Base-by-base conservation (phyloP, 345 rosid species). In the Cardiospermum halicacabum region DNA sequence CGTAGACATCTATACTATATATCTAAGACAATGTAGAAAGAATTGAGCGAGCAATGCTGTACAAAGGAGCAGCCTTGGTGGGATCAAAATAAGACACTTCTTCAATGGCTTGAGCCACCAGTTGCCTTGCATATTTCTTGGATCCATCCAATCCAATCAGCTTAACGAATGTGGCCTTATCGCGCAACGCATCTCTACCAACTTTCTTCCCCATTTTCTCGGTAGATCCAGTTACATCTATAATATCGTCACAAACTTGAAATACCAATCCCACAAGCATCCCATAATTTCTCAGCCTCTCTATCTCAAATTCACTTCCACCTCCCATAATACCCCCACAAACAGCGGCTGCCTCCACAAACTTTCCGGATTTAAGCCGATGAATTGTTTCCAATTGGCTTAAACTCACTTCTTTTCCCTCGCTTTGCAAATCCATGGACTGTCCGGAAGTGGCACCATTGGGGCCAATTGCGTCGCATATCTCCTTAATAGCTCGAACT, bases 371-470 rank as follows among this genome's bases (percentile, higher is more conserved):
- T 67, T 81, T 81, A 31, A 73, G 82, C 25, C 68, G 64, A 45
- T 72, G 81, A 57, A 81, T 82, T 53, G 69, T 67, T 65, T 79
- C 76, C 65, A 82, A 32, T 0, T 72, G 75, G 0, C 32, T 64
- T 27, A 76, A 50, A 22, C 74, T 57, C 42, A 76, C 74, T 0
- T 74, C 60, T 27, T 60, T 74, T 5, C 91, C 86, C 65, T 78
- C 86, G 19, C 85, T 81, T 10, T 32, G 64, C 3, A 83, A 51
- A 69, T 86, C 86, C 58, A 81, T 82, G 0, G 78, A 58, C 70
- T 86, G 86, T 10, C 91, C 88, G 7, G 85, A 86, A 26, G 73
- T 88, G 0, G 83, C 60, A 34, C 92, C 85, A 57, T 77, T 69
- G 7, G 82, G 53, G 31, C 89, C 92, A 1, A 80, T 71, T 0